Base-by-base conservation (phyloP, 306 rosid genomes). In the Cucumis hystrix region DNA sequence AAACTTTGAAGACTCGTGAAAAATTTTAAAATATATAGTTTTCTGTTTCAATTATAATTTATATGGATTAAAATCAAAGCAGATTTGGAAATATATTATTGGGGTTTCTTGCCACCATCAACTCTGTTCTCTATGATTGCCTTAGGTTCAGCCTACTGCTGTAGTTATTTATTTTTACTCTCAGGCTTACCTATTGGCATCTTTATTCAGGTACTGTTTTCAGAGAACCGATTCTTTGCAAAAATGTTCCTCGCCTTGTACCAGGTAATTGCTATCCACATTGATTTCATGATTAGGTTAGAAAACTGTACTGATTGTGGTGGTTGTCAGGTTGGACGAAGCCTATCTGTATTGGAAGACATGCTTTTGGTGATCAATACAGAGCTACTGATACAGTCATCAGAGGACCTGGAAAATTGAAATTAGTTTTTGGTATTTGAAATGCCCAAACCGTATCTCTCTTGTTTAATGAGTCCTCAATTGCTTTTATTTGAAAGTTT, bases 281-380 rank as follows among this genome's bases (percentile, higher is more conserved):
- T 71, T 25, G 4, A 43, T 72, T 74, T 80, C 10, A 7, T 23
- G 57, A 54, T 43, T 51, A 43, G 11, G 30, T 51, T 77, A 79
- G 60, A 21, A 63, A 25, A 37, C 16, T 41, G 25, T 85, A 78
- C 84, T 61, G 78, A 80, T 76, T 62, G 5, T 39, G 55, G 30
- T 35, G 18, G 33, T 54, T 86, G 17, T 71, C 80, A 95, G 99
- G 99, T 66, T 95, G 99, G 99, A 92, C 91, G 11, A 92, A 89
- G 88, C 82, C 97, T 47, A 95, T 95, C 77, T 95, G 99, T 83
- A 92, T 95, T 47, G 99, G 99, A 83, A 91, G 99, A 78, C 99
- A 95, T 87, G 99, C 99, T 63, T 95, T 95, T 79, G 99, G 99
- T 54, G 99, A 95, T 76, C 99, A 95, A 86, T 95, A 95, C 70